Evolutionary conservation across 257 asterid species (phyloP).

Genomic region (Ballota nigra): DNA sequence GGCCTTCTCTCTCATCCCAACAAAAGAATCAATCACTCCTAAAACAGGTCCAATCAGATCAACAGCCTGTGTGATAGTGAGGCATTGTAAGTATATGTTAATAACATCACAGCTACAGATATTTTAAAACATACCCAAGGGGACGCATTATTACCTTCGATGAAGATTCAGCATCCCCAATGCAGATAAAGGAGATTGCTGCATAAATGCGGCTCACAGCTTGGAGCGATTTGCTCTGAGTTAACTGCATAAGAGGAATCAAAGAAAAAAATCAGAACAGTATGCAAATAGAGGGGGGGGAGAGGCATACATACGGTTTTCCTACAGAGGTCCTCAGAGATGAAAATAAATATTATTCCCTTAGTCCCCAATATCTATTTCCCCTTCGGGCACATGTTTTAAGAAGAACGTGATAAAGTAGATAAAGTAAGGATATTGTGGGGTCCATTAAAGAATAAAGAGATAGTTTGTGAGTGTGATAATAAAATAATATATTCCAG

Average conservation of each 20-base stretch:
- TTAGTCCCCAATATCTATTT: too few species aligned
- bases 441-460: too few species aligned
- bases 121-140: conserved; percentile 10
- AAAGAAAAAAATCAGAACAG: conserved; percentile 12
- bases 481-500: too few species aligned
- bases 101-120: conserved; percentile 6
- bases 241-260: conserved; percentile 45
- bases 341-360: not conserved
- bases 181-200: conserved; percentile 82
- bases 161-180: conserved; percentile 93
- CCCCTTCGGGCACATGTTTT: too few species aligned
- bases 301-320: conserved; percentile 1
- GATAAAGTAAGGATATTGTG: too few species aligned
- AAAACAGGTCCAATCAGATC: conserved; percentile 86
- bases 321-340: not conserved
- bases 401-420: too few species aligned
- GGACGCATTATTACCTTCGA: conserved; percentile 53
- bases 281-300: not conserved
- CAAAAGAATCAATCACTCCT: conserved; percentile 74
- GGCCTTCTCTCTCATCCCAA: conserved; percentile 91
- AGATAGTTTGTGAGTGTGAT: not conserved
- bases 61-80: conserved; percentile 59
- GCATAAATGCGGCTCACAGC: conserved; percentile 91
- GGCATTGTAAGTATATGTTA: conserved; percentile 20
- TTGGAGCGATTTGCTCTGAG: conserved; percentile 79